These are phyloP conservation scores for Cinnamomum chago DNA, from an alignment of 164 flowering plant species.

Conservation along the genomic window DNA sequence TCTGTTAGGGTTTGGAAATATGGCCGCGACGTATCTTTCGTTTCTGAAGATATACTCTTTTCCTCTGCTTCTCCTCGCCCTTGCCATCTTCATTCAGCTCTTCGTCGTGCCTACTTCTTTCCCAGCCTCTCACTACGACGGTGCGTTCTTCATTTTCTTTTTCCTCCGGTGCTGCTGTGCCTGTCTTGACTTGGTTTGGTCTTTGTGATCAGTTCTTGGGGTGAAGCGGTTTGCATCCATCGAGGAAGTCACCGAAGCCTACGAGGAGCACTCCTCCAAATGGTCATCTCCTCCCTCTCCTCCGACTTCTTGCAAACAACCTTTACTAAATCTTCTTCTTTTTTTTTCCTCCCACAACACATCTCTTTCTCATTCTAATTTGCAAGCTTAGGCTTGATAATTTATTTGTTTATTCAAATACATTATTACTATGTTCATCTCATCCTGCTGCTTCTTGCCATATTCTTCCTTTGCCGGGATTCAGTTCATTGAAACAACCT, in stretches of 20 bases:
- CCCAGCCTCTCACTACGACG: conserved; percentile 78
- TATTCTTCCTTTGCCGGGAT: background rate
- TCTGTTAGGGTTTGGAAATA: too few species aligned
- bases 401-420: too few species aligned
- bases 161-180: background rate
- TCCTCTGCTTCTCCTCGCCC: conserved; percentile 51
- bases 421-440: too few species aligned
- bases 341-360: too few species aligned
- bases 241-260: conserved; percentile 67
- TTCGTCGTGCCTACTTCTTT: conserved; percentile 56
- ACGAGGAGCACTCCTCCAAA: conserved; percentile 46
- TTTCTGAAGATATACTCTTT: conserved; percentile 45
- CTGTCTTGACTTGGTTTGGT: background rate
- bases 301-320: background rate
- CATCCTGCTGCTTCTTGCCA: too few species aligned
- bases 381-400: background rate
- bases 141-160: conserved; percentile 27
- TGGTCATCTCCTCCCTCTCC: conserved; percentile 32
- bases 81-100: conserved; percentile 60
- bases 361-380: background rate
- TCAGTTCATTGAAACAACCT: background rate
- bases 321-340: background rate
- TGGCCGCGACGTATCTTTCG: conserved; percentile 12
- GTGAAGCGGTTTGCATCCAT: conserved; percentile 40
- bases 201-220: conserved; percentile 46